A percentile compares a stretch with the other conserved stretches of the same genome.
Conservation (phyloP, 768 basidiomycete species). For the Stropharia rugosoannulata region DNA sequence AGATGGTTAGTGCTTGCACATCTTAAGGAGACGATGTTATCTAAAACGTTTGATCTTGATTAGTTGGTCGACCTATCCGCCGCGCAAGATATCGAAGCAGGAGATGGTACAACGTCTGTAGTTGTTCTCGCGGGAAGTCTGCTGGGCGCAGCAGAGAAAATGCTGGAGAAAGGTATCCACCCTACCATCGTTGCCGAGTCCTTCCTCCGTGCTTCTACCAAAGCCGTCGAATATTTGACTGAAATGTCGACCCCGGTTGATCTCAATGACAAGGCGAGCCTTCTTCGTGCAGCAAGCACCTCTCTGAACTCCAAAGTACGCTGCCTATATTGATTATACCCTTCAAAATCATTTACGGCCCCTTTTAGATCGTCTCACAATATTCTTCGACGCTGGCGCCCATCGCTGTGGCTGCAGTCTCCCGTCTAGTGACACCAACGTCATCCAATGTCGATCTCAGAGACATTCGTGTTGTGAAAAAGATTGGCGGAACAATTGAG, state of each 20-base stretch:
- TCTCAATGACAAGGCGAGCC: slow-evolving; percentile 78
- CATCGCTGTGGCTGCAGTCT: slow-evolving; percentile 96
- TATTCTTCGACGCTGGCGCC: slow-evolving; percentile 98
- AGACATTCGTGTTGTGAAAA: slow-evolving; percentile 96
- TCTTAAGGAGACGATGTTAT: neutral
- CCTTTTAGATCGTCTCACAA: slow-evolving; percentile 90
- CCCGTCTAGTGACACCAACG: slow-evolving; percentile 81
- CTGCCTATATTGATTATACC: neutral
- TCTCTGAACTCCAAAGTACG: slow-evolving; percentile 92
- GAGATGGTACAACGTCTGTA: slow-evolving; percentile 97
- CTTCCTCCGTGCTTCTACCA: slow-evolving; percentile 88
- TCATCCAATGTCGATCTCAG: slow-evolving; percentile 96
- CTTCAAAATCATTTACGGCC: slow-evolving; percentile 2
- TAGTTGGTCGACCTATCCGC: slow-evolving; percentile 97
- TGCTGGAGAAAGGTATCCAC: slow-evolving; percentile 95
- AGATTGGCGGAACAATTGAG: slow-evolving; percentile 98
- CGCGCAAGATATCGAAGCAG: slow-evolving; percentile 97
- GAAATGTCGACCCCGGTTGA: slow-evolving; percentile 93
- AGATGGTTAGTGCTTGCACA: slow-evolving; percentile 68
- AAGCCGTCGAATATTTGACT: slow-evolving; percentile 91
- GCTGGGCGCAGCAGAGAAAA: slow-evolving; percentile 93
- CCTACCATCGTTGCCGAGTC: slow-evolving; percentile 96
- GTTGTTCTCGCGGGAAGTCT: slow-evolving; percentile 95
- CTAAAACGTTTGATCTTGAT: slow-evolving; percentile 11
- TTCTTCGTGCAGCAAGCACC: slow-evolving; percentile 92